phyloP scores from a whole-genome alignment of 768 basidiomycete genomes.

The Coprinopsis sp. region DNA sequence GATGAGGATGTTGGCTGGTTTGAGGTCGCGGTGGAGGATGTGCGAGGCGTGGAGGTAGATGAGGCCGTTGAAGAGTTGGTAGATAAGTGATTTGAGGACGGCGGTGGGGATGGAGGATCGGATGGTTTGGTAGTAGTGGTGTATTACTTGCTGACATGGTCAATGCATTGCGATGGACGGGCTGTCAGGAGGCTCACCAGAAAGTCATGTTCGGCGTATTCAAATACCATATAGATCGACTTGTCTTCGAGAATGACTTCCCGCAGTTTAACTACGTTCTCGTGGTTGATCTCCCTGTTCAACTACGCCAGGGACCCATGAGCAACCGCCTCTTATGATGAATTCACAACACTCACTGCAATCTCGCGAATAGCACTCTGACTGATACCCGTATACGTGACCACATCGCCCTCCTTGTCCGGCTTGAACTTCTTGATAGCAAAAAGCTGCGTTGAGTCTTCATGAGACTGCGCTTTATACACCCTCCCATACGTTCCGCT shows the following conservation, averaged over 20 bases:
- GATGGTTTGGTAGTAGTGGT: slow-evolving; percentile 91
- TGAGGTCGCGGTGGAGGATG: slow-evolving; percentile 95
- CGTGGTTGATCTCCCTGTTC: slow-evolving; percentile 86
- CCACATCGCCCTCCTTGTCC: slow-evolving; percentile 96
- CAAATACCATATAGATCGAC: slow-evolving; percentile 99
- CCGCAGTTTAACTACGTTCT: slow-evolving; percentile 85
- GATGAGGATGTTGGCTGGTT: slow-evolving; percentile 98
- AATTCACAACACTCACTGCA: slow-evolving; percentile 52
- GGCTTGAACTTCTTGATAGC: slow-evolving; percentile 99
- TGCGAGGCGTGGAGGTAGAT: slow-evolving; percentile 93
- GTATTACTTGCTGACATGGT: slow-evolving; percentile 92
- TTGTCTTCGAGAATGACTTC: slow-evolving; percentile 98
- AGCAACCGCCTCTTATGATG: background rate
- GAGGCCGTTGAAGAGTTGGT: slow-evolving; percentile 92
- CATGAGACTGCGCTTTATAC: slow-evolving; percentile 75
- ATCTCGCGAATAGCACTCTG: slow-evolving; percentile 98
- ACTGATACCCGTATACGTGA: slow-evolving; percentile 95
- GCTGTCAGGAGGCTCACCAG: slow-evolving; percentile 65
- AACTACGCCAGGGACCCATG: slow-evolving; percentile 45
- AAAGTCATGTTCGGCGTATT: slow-evolving; percentile 98
- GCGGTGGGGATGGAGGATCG: slow-evolving; percentile 69
- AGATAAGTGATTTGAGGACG: slow-evolving; percentile 89
- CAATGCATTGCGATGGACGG: too few relatives aligned
- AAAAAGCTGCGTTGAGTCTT: slow-evolving; percentile 65
- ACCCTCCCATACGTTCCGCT: slow-evolving; percentile 97